phyloP scores from a whole-genome alignment of 768 basidiomycete genomes.

The Rhizopogon sp. region DNA sequence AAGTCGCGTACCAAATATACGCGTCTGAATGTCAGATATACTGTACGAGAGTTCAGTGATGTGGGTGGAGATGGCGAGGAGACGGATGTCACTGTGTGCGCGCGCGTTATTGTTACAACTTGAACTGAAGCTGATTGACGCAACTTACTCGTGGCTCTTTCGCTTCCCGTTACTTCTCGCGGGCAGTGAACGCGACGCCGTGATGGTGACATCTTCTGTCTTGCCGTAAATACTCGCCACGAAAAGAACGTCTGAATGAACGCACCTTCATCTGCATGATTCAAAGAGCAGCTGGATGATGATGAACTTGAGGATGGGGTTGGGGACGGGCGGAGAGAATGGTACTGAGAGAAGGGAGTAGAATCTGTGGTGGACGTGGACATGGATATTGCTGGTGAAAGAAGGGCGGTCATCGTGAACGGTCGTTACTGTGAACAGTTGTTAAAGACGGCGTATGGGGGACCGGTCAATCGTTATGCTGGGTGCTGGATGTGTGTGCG shows the following conservation, averaged over 20 bases:
- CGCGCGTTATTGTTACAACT: slow-evolving; percentile 17
- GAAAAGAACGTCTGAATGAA: slow-evolving; percentile 10
- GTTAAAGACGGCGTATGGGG: too few relatives aligned
- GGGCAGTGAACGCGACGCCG: slow-evolving; percentile 39
- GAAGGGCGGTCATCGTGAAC: not conserved
- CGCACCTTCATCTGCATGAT: slow-evolving; percentile 62
- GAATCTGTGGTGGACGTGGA: slow-evolving; percentile 19
- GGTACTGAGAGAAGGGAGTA: slow-evolving; percentile 28
- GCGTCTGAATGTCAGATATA: slow-evolving; percentile 86
- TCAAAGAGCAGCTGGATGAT: slow-evolving; percentile 52
- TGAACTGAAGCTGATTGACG: slow-evolving; percentile 7
- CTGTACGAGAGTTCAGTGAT: slow-evolving; percentile 85
- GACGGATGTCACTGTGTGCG: slow-evolving; percentile 58
- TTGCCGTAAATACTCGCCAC: slow-evolving; percentile 26
- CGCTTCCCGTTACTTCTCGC: slow-evolving; percentile 45
- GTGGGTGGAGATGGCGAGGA: slow-evolving; percentile 76
- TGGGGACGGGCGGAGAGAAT: slow-evolving; percentile 27
- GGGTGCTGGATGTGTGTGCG: too few relatives aligned
- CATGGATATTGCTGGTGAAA: not conserved
- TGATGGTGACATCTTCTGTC: slow-evolving; percentile 73
- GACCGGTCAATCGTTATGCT: too few relatives aligned
- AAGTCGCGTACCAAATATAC: slow-evolving; percentile 68
- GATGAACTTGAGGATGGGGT: slow-evolving; percentile 27
- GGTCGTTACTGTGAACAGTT: not conserved
- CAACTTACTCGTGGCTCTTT: slow-evolving; percentile 65